Evolutionary conservation across 148 eudicot species (phyloP).

Genomic region (Cornus florida): DNA sequence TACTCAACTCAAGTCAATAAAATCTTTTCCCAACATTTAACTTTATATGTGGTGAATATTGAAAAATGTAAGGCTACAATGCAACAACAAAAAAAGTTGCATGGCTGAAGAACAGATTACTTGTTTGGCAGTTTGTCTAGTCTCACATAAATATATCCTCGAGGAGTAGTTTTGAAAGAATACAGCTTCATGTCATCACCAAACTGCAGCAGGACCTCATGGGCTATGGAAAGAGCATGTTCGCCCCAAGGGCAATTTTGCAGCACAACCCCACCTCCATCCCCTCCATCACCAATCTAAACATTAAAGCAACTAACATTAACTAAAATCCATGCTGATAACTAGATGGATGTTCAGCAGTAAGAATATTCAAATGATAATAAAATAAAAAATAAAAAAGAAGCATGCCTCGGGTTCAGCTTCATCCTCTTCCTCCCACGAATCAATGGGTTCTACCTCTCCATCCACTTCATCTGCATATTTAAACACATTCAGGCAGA

Average conservation of each 20-base stretch:
- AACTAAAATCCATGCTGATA: slow-evolving; percentile 4
- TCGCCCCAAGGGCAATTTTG: slow-evolving; percentile 88
- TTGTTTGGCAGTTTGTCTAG: slow-evolving; percentile 71
- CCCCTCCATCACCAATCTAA: slow-evolving; percentile 92
- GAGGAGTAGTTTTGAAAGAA: slow-evolving; percentile 74
- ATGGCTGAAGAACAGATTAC: slow-evolving; percentile 39
- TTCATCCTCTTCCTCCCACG: slow-evolving; percentile 93
- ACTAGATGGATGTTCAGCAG: slow-evolving; percentile 5
- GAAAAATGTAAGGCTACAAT: not conserved
- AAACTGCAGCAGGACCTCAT: slow-evolving; percentile 58
- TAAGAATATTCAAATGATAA: not conserved
- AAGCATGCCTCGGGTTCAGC: slow-evolving; percentile 69
- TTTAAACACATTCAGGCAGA: slow-evolving; percentile 5
- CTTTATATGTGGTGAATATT: not conserved
- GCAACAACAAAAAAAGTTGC: not conserved
- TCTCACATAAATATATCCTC: slow-evolving; percentile 84
- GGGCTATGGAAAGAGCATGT: slow-evolving; percentile 69
- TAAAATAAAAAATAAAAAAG: not conserved
- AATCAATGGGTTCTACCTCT: slow-evolving; percentile 50
- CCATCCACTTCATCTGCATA: slow-evolving; percentile 51
- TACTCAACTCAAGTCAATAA: no score
- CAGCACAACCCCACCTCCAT: slow-evolving; percentile 91
- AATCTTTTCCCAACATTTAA: no score
- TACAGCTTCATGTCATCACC: slow-evolving; percentile 66
- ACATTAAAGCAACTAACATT: slow-evolving; percentile 12